phyloP scores from a whole-genome alignment of 192 early-diverging fungal genomes.

The Linderina pennispora region DNA sequence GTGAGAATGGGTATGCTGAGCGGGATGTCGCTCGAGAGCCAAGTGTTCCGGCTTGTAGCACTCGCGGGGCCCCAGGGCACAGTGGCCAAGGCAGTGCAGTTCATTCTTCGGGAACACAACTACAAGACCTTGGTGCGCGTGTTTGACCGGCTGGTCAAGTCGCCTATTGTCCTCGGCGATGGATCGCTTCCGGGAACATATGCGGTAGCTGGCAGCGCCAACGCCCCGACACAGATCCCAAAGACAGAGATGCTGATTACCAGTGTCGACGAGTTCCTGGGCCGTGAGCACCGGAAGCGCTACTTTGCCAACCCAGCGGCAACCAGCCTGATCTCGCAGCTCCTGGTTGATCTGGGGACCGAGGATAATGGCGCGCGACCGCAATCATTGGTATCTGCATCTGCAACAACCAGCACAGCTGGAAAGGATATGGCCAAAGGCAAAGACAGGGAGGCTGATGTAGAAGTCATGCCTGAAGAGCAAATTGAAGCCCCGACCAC shows the following conservation, averaged over 20 bases:
- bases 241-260: conserved; percentile 11
- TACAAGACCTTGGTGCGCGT: conserved; percentile 7
- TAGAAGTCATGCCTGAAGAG: no score
- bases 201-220: neutral
- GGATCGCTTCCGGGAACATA: conserved; percentile 20
- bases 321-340: no score
- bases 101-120: conserved; percentile 3
- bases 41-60: conserved; percentile 37
- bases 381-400: no score
- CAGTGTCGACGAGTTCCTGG: conserved; percentile 20
- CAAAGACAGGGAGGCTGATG: no score
- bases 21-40: conserved; percentile 18
- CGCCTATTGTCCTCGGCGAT: conserved; percentile 9
- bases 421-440: no score
- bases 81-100: conserved; percentile 14
- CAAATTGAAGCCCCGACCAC: no score
- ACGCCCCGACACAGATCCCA: neutral
- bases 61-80: conserved; percentile 27
- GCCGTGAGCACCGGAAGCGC: conserved; percentile 40
- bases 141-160: conserved; percentile 15
- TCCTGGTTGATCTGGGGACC: no score
- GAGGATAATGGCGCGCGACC: no score
- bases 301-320: conserved; percentile 29
- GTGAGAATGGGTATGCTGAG: conserved; percentile 13
- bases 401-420: no score